A percentile compares a stretch with the other conserved stretches of the same genome.
Conservation (phyloP, 176 grass and related monocot genomes). For the Puya raimondii region DNA sequence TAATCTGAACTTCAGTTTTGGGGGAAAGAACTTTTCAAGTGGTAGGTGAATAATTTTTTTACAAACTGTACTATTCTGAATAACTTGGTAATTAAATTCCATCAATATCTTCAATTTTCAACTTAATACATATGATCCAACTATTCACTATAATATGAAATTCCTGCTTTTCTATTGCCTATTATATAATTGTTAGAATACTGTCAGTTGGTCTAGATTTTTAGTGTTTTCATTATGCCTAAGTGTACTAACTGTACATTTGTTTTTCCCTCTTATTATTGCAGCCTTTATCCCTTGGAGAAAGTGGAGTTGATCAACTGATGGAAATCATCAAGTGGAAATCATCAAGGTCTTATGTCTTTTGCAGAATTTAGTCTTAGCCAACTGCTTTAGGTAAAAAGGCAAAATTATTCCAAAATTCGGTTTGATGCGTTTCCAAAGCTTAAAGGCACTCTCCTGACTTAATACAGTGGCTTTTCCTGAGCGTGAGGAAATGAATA, state of each 20-base stretch:
- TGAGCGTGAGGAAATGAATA: conserved; percentile 46
- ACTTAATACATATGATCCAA: neutral
- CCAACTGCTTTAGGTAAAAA: no score
- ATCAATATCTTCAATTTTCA: no score
- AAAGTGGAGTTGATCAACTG: conserved; percentile 88
- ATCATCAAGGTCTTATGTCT: conserved; percentile 77
- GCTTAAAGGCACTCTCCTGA: conserved; percentile 63
- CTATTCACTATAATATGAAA: neutral
- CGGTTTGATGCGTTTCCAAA: conserved; percentile 32
- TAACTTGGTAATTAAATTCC: neutral
- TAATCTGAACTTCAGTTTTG: no score
- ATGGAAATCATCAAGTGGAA: no score
- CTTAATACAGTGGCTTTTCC: conserved; percentile 75
- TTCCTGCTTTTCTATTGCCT: neutral
- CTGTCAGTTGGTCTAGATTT: no score
- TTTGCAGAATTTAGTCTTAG: conserved; percentile 7
- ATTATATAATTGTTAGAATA: no score
- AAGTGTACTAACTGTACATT: neutral
- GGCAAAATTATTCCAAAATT: neutral
- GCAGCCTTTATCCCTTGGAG: conserved; percentile 89
- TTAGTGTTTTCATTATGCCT: neutral
- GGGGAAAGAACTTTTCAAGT: no score
- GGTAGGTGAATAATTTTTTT: no score
- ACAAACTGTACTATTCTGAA: neutral
- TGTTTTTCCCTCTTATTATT: neutral